A percentile compares a stretch with the other conserved stretches of the same genome.
phyloP scores from a whole-genome alignment of 192 early-diverging fungal species.

The Linnemannia hyalina region DNA sequence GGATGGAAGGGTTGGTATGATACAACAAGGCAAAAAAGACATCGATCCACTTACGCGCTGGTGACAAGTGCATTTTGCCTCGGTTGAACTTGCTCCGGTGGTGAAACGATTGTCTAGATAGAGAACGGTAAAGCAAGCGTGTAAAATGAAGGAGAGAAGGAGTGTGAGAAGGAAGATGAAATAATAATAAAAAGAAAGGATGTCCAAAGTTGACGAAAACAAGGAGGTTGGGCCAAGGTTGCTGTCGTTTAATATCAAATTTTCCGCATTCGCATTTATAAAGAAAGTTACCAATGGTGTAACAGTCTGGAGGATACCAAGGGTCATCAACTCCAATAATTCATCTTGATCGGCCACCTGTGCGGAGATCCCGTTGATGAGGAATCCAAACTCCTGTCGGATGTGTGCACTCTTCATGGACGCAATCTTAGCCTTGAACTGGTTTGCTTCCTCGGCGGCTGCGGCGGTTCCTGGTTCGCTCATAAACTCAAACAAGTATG shows the following conservation, averaged over 20 bases:
- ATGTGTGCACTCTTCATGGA: slow-evolving; percentile 23
- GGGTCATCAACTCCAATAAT: slow-evolving; percentile 4
- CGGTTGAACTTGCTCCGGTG: slow-evolving; percentile 22
- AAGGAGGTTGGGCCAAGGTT: background rate
- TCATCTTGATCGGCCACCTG: slow-evolving; percentile 22
- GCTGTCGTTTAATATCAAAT: no score
- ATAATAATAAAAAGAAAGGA: background rate
- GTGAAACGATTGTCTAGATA: slow-evolving; percentile 25
- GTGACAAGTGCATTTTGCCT: slow-evolving; percentile 22
- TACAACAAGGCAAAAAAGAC: no score
- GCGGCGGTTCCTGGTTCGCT: slow-evolving; percentile 13
- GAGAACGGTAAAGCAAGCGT: background rate
- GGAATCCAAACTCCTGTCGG: slow-evolving; percentile 21
- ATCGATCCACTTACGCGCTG: slow-evolving; percentile 37
- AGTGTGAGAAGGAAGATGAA: background rate
- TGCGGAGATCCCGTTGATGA: slow-evolving; percentile 22
- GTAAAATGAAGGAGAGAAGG: background rate
- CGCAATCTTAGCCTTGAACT: slow-evolving; percentile 1
- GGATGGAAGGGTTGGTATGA: no score
- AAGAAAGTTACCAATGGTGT: slow-evolving; percentile 30
- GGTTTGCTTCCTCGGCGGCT: background rate
- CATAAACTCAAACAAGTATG: slow-evolving; percentile 39
- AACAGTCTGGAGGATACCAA: background rate
- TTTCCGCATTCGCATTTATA: background rate
- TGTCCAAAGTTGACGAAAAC: background rate